Conservation (phyloP, 352 stramenopile species). For the Phytopythium delawarense region DNA sequence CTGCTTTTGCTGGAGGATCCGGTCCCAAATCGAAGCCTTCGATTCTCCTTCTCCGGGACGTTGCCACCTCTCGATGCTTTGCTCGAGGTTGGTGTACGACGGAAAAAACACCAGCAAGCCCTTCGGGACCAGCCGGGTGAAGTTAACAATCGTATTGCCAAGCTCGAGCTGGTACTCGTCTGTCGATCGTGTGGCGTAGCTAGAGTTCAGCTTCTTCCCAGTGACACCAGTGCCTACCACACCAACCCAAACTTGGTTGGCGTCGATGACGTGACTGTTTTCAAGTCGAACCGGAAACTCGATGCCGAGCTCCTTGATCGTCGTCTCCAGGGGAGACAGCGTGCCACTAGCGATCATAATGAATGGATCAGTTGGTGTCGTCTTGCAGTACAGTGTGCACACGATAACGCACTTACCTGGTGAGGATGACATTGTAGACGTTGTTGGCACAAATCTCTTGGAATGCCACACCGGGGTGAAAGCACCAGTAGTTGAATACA, state of each 20-base stretch:
- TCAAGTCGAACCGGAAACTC: constrained; percentile 95
- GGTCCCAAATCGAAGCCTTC: constrained; percentile 70
- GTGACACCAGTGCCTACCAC: constrained; percentile 93
- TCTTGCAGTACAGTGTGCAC: constrained; percentile 1
- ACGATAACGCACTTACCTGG: constrained; percentile 38
- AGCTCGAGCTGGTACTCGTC: constrained; percentile 95
- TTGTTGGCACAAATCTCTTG: constrained; percentile 92
- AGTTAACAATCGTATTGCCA: constrained; percentile 94
- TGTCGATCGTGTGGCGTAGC: constrained; percentile 92
- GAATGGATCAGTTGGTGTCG: neutral
- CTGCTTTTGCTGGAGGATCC: constrained; percentile 71
- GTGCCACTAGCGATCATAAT: constrained; percentile 83
- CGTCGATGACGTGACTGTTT: constrained; percentile 97
- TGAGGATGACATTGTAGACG: constrained; percentile 86
- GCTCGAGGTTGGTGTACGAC: constrained; percentile 96
- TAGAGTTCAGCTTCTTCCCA: constrained; percentile 92
- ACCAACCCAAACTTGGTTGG: constrained; percentile 84
- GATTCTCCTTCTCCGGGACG: constrained; percentile 31
- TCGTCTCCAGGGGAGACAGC: constrained; percentile 95
- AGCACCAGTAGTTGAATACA: constrained; percentile 99
- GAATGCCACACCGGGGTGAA: constrained; percentile 96
- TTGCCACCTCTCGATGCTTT: constrained; percentile 77
- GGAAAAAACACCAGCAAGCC: constrained; percentile 99
- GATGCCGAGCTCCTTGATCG: constrained; percentile 95
- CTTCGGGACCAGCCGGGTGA: constrained; percentile 93